Evolutionary conservation across 306 rosid species (phyloP), one percentile per base, ranked within the genome.

Genomic region (Citrullus mucosospermus): DNA sequence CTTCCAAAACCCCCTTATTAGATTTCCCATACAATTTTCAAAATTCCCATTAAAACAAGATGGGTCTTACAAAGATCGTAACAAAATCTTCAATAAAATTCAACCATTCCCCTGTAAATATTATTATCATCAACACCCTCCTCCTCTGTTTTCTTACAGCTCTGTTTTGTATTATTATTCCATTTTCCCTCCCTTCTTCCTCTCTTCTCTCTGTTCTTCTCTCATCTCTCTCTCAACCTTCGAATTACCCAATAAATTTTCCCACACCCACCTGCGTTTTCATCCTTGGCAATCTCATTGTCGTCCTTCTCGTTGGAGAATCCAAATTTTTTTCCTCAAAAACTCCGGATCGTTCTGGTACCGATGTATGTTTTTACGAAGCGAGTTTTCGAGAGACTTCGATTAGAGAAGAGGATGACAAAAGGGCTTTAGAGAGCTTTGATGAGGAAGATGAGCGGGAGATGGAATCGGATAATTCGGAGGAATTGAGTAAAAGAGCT

Each of bases 401-500:
- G 17, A 22, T 69, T 25, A 30, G 18, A 1, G 36, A 22, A 69
- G 30, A 30, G 86, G 88, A 53, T 70, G 32, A 65, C 76, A 59
- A 63, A 62, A 69, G 65, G 78, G 36, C 0, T 39, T 66, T 9
- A 22, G 9, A 39, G 73, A 38, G 25, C 3, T 67, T 30, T 73
- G 75, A 58, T 57, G 54, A 13, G 54, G 25, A 68, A 51, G 76
- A 73, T 18, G 75, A 77, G 78, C 79, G 46, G 65, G 48, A 71
- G 78, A 63, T 18, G 78, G 75, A 36, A 61, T 61, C 83, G 72
- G 81, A 74, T 8, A 15, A 62, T 44, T 78, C 59, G 51, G 91
- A 88, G 83, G 93, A 86, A 67, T 78, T 93, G 87, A 89, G 43
- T 72, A 87, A 76, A 90, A 94, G 97, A 83, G 96, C 94, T 56